Conservation (phyloP, 2,329 filamentous ascomycete species). For the Zopfia rhizophila region DNA sequence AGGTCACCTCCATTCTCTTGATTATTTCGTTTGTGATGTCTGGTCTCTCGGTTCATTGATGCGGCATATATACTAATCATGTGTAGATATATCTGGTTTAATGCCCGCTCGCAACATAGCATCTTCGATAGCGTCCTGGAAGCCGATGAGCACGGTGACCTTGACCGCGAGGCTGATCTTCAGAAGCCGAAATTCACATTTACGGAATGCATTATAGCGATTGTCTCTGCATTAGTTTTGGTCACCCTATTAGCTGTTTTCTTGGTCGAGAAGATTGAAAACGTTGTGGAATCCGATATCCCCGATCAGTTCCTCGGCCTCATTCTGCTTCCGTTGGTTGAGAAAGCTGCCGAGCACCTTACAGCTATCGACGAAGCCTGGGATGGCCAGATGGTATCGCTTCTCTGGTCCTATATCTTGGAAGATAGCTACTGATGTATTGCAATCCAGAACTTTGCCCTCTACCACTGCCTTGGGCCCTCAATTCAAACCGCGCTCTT, state of each 20-base stretch:
- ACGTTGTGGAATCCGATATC: constrained; percentile 65
- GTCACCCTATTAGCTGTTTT: constrained; percentile 79
- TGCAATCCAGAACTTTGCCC: constrained; percentile 71
- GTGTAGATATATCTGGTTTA: constrained; percentile 72
- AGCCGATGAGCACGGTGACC: constrained; percentile 73
- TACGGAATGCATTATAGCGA: constrained; percentile 75
- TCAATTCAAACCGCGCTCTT: constrained; percentile 91
- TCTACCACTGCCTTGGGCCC: constrained; percentile 85
- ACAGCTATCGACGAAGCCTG: constrained; percentile 87
- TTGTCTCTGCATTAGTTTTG: constrained; percentile 71
- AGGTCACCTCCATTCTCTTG: constrained; percentile 47
- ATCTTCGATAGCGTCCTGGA: constrained; percentile 81
- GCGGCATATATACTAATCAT: constrained; percentile 74
- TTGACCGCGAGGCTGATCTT: constrained; percentile 69
- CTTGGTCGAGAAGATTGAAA: constrained; percentile 77
- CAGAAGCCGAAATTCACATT: constrained; percentile 77
- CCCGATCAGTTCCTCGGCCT: constrained; percentile 69
- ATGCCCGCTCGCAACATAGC: constrained; percentile 77
- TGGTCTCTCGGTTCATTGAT: constrained; percentile 71
- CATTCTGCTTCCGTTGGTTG: constrained; percentile 82
- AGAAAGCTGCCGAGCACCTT: constrained; percentile 87
- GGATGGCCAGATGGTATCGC: constrained; percentile 72
- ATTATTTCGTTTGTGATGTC: constrained; percentile 51
- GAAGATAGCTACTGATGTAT: no score
- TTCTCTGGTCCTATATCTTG: no score